Evolutionary conservation across 345 rosid genomes (phyloP).

Genomic region (Gossypium anomalum): DNA sequence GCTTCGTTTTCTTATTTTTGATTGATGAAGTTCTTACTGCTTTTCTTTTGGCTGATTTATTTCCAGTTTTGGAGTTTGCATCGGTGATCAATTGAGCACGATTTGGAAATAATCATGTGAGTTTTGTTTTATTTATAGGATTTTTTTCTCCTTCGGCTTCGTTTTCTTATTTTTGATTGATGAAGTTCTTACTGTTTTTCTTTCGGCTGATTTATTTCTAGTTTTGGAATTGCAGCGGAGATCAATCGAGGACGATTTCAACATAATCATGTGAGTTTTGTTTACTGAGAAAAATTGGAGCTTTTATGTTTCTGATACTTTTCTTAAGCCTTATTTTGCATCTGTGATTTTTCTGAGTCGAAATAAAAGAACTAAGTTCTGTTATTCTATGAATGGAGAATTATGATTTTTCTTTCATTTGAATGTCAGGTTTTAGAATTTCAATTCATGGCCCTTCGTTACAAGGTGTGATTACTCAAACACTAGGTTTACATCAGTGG

Average conservation of each 20-base stretch:
- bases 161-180: not conserved
- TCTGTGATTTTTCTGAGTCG: not conserved
- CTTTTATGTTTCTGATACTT: not conserved
- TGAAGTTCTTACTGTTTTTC: not conserved
- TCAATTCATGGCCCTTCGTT: constrained; percentile 10
- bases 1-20: not conserved
- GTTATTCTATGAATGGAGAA: not conserved
- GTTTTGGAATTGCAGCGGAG: not conserved
- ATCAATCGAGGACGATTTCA: not conserved
- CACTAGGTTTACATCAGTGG: not conserved
- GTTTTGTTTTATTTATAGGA: not conserved
- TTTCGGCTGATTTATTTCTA: not conserved
- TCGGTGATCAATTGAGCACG: not conserved
- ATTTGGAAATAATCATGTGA: constrained; percentile 10
- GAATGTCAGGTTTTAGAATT: constrained; percentile 12
- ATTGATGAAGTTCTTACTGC: not conserved
- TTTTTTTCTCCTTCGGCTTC: not conserved
- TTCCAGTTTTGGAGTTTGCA: not conserved
- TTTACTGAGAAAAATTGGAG: not conserved
- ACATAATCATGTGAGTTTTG: constrained; percentile 16
- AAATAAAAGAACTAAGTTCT: not conserved
- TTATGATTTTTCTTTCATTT: not conserved
- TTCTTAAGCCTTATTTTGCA: not conserved
- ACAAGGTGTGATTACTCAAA: not conserved
- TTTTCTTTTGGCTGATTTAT: not conserved